Base-by-base conservation (phyloP, 352 stramenopile genomes). In the Phytophthora chlamydospora region DNA sequence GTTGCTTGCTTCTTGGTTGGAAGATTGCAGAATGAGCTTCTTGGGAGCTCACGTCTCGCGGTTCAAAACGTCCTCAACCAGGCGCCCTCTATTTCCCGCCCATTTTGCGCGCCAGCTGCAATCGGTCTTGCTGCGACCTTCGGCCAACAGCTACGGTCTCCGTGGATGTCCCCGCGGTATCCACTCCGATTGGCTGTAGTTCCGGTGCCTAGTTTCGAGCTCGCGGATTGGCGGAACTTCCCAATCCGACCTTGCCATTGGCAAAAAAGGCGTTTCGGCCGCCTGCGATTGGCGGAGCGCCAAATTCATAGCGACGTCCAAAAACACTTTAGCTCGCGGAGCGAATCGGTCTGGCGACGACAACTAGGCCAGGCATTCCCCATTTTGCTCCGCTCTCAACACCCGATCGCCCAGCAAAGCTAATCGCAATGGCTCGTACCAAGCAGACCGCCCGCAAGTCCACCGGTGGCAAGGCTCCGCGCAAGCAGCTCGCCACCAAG, bases 391-490 rank as follows among this genome's bases (percentile, higher is more conserved):
- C 53, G 57, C 50, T 72, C 45, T 76, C 61, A 67, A 68, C 58
- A 80, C 63, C n/a, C 32, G 36, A 61, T 47, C 65, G 58, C 54
- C 42, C 43, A 62, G 48, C 60, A 76, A 58, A 55, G 32, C 54
- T 32, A 70, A 35, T 58, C 47, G 47, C 56, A 64, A 97, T 98
- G 91, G 95, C 96, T 71, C 27, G 27, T 31, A 31, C 27, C 27
- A 98, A 98, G 81, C 94, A 98, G 78, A 98, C 95, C 74, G 93
- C 96, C 33, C 91, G 94, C 64, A 98, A 98, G 76, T 98, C 91
- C 50, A 89, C 94, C 50, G 93, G 93, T 77, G 93, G 93, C 73
- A 98, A 98, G 82, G 93, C 93, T 16, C 93, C 93, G 19, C 86
- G 93, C 59, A 98, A 98, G 86, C 92, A 98, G 80, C 83, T 98